Conservation (phyloP, 2,329 filamentous ascomycete genomes). For the Remersonia thermophila region DNA sequence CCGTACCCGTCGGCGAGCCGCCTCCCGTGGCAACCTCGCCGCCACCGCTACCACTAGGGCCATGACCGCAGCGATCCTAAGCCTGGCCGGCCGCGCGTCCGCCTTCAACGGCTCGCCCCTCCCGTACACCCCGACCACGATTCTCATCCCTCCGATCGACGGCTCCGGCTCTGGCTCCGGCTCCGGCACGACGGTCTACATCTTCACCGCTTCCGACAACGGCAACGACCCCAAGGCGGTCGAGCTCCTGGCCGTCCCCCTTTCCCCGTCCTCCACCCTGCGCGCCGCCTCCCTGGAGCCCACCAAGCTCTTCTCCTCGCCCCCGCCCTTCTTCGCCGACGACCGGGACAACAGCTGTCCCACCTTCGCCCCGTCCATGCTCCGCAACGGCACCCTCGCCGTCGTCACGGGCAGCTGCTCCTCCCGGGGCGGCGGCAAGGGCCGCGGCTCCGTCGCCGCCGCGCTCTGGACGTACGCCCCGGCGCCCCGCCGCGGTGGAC, state of each 20-base stretch:
- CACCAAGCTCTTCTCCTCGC: slow-evolving; percentile 41
- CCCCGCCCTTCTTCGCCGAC: slow-evolving; percentile 48
- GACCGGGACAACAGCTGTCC: slow-evolving; percentile 28
- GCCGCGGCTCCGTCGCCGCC: slow-evolving; percentile 31
- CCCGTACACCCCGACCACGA: slow-evolving; percentile 66
- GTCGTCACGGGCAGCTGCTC: slow-evolving; percentile 66
- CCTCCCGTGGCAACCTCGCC: no score
- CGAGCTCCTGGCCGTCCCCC: slow-evolving; percentile 52
- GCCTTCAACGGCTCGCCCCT: slow-evolving; percentile 24
- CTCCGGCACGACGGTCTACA: slow-evolving; percentile 50
- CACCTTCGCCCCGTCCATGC: slow-evolving; percentile 56
- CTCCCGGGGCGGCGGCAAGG: slow-evolving; percentile 11
- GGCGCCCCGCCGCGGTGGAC: slow-evolving; percentile 28
- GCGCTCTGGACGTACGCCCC: slow-evolving; percentile 56
- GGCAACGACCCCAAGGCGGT: slow-evolving; percentile 24
- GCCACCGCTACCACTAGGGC: no score
- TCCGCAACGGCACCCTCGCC: slow-evolving; percentile 55
- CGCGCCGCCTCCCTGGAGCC: slow-evolving; percentile 31
- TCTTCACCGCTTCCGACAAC: slow-evolving; percentile 47
- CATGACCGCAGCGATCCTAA: no score
- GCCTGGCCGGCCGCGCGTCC: no score
- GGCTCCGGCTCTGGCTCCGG: slow-evolving; percentile 22
- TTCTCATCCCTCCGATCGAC: slow-evolving; percentile 45
- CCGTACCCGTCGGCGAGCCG: no score
- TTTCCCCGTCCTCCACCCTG: slow-evolving; percentile 48